These are phyloP conservation scores for Lipomyces yamanashiensis DNA, from an alignment of 805 yeast genomes.

Conservation along the genomic window DNA sequence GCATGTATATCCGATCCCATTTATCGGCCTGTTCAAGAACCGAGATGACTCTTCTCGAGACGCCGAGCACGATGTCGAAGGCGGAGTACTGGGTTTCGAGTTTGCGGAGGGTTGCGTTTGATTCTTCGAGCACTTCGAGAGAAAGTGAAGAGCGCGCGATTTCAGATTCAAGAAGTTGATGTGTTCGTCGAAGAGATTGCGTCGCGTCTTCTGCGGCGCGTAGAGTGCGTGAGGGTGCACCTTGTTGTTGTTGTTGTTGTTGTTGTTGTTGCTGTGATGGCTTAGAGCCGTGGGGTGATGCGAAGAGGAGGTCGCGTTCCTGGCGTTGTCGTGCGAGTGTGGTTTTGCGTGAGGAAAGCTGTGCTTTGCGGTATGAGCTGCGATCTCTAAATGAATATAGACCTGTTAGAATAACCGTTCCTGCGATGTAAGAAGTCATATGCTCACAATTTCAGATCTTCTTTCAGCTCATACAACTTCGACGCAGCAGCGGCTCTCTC, in stretches of 20 bases:
- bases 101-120: slow-evolving; percentile 44
- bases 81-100: slow-evolving; percentile 46
- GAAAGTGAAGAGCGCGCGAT: slow-evolving; percentile 47
- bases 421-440: background rate
- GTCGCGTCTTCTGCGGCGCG: slow-evolving; percentile 42
- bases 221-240: slow-evolving; percentile 14
- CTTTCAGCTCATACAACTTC: slow-evolving; percentile 18
- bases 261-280: slow-evolving; percentile 1
- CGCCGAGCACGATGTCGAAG: slow-evolving; percentile 46
- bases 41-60: slow-evolving; percentile 46
- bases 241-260: background rate
- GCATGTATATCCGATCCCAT: slow-evolving; percentile 48
- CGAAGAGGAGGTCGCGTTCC: slow-evolving; percentile 10
- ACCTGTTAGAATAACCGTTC: background rate
- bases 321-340: slow-evolving; percentile 11
- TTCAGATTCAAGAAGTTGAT: slow-evolving; percentile 47
- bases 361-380: slow-evolving; percentile 38
- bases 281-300: slow-evolving; percentile 4
- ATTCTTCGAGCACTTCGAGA: slow-evolving; percentile 47
- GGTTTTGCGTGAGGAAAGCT: slow-evolving; percentile 25
- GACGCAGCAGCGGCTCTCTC: background rate
- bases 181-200: slow-evolving; percentile 43
- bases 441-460: slow-evolving; percentile 27
- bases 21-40: slow-evolving; percentile 49
- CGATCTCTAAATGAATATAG: too few relatives aligned